Evolutionary conservation across 768 basidiomycete genomes (phyloP).

Genomic region (Macrolepiota dolichaula): DNA sequence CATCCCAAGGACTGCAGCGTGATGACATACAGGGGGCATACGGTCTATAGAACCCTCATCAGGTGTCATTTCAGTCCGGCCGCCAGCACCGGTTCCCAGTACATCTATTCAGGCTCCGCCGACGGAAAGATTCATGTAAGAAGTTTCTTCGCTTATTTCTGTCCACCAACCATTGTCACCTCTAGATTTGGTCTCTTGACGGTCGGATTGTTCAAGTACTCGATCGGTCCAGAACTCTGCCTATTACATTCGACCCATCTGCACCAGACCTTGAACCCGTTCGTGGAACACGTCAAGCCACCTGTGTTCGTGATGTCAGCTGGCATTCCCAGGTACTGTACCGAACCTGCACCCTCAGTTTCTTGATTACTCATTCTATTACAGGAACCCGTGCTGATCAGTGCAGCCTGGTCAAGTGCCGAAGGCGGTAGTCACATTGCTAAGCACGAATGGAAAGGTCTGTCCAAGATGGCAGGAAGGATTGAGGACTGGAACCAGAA

Average conservation of each 20-base stretch:
- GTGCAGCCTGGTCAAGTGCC: constrained; percentile 79
- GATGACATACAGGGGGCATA: constrained; percentile 93
- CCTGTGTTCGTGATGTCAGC: constrained; percentile 89
- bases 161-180: neutral
- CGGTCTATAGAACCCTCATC: constrained; percentile 87
- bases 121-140: constrained; percentile 83
- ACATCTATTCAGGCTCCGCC: constrained; percentile 91
- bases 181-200: constrained; percentile 94
- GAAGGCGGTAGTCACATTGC: constrained; percentile 76
- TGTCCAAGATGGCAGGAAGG: constrained; percentile 62
- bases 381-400: constrained; percentile 88
- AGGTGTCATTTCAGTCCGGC: constrained; percentile 94
- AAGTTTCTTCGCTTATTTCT: constrained; percentile 6
- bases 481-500: constrained; percentile 80
- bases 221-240: constrained; percentile 71
- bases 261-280: constrained; percentile 42
- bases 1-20: constrained; percentile 92
- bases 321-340: constrained; percentile 87
- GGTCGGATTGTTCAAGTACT: constrained; percentile 81
- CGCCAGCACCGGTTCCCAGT: constrained; percentile 88
- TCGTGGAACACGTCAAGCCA: constrained; percentile 25
- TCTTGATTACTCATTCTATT: neutral
- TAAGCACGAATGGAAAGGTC: constrained; percentile 94
- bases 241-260: constrained; percentile 73
- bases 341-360: constrained; percentile 1